Evolutionary conservation across 768 basidiomycete species (phyloP).

Genomic region (Leccinellum luteum): DNA sequence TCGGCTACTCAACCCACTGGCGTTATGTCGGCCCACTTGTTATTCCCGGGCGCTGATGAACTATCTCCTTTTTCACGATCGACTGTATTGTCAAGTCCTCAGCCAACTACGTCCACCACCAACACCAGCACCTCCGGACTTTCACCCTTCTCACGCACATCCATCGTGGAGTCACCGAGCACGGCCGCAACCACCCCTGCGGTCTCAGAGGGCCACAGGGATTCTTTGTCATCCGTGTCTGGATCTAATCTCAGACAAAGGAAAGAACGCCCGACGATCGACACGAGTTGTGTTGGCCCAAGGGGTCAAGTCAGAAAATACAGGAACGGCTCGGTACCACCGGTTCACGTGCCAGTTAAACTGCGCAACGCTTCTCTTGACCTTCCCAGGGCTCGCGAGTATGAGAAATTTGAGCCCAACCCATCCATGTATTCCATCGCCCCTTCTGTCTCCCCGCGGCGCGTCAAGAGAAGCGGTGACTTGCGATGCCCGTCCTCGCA

Average conservation of each 20-base stretch:
- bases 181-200: slow-evolving; percentile 29
- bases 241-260: slow-evolving; percentile 20
- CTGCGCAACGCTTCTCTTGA: slow-evolving; percentile 31
- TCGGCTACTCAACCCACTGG: slow-evolving; percentile 21
- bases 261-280: slow-evolving; percentile 32
- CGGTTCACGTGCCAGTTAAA: slow-evolving; percentile 28
- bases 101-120: slow-evolving; percentile 25
- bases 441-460: slow-evolving; percentile 26
- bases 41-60: slow-evolving; percentile 22
- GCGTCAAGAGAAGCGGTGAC: slow-evolving; percentile 22
- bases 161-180: slow-evolving; percentile 24
- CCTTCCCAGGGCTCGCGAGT: slow-evolving; percentile 25
- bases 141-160: slow-evolving; percentile 30
- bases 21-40: slow-evolving; percentile 9
- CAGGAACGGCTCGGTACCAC: slow-evolving; percentile 32
- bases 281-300: slow-evolving; percentile 32
- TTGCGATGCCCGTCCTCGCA: slow-evolving; percentile 22
- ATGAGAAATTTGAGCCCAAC: slow-evolving; percentile 25
- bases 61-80: slow-evolving; percentile 21
- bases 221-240: slow-evolving; percentile 12
- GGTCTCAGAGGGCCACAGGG: slow-evolving; percentile 14
- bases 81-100: slow-evolving; percentile 20
- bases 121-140: slow-evolving; percentile 23
- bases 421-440: slow-evolving; percentile 32
- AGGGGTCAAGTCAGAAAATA: slow-evolving; percentile 31